Evolutionary conservation across 495 filamentous ascomycete species (phyloP), one percentile per base, ranked within the genome.

Genomic region (Aspergillus haitiensis): DNA sequence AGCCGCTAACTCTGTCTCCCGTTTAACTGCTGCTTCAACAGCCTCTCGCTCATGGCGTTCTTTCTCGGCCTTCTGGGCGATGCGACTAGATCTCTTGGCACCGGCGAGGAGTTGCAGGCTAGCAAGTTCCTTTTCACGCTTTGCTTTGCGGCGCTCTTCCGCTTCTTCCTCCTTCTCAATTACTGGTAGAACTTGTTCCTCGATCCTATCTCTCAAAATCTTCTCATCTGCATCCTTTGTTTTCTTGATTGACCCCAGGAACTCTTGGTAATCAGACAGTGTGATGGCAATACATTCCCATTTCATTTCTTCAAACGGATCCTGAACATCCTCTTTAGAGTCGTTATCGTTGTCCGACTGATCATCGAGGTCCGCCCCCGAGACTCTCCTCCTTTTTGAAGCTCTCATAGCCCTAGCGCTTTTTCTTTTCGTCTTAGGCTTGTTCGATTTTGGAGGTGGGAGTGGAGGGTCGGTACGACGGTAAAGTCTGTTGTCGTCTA

Each of bases 401-500:
- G 87, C 82, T 66, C 91, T 79, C 74, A 81, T 67, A 13, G 82
- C 82, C 67, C 83, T 88, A 1, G 85, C 84, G 61, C 91, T 92
- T 61, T 88, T 89, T 21, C 86, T 85, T 65, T 88, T 91, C 54
- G 85, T 83, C 70, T 93, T 94, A 7, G 89, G 80, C 69, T 92
- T 92, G 4, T 80, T 67, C 36, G 82, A 70, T 33, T 77, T 75
- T 6, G 81, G 78, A 4, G 82, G 78, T 13, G 86, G 82, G 4
- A 83, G 78, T 3, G 81, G 77, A 55, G 81, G 84, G 40, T 93
- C 89, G 46, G 89, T 90, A 56, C 85, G 84, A 54, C 91, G 88
- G 72, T 98, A 98, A 32, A 98, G 78, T 49, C 93, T 84, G 62
- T 96, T 94, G 76, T 98, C 94, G 61, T 98, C 93, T 7, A 98